Evolutionary conservation across 495 filamentous ascomycete species (phyloP), one percentile per base, ranked within the genome.

Genomic region (Hapsidospora chrysogenum): DNA sequence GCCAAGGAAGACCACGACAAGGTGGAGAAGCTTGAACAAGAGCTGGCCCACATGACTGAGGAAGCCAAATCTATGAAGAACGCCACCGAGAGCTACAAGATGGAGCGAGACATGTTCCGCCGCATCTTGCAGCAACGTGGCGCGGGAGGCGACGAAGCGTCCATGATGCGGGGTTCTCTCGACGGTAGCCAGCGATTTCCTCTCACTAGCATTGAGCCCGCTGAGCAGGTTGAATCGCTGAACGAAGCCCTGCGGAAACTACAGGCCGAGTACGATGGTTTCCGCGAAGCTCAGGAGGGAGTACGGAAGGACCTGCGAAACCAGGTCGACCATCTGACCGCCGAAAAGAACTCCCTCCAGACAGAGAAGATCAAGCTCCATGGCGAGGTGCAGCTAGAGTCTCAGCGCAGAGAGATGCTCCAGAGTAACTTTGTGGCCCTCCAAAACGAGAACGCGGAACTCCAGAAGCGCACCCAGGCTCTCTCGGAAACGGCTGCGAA

Each of bases 61-160:
- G 87, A 95, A 46, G 65, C 94, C 22, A 68, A 78, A 40, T 76
- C 78, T 21, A 70, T 89, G 31, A 66, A 77, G 3, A 72, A 79
- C 5, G 77, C 82, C 41, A 79, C 81, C 20, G 78, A 94, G 61
- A 92, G 84, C 53, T 92, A 92, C 44, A 80, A 87, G 32, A 82
- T 82, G 49, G 89, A 99, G 58, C 74, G 89, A 22, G 86, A 99
- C 46, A 95, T 93, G 69, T 95, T 93, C 75, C 73, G 85, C 19
- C 82, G 84, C 27, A 89, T 95, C 73, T 70, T 94, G 10, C 74
- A 83, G 39, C 78, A 84, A 43, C 60, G 75, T 20, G 66, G 64
- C 8, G 53, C 61, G 11, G 56, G 67, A 5, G 60, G 64, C 4
- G 80, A 89, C 46, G 55, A 68, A 32, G 60, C 62, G 15, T 75